Evolutionary conservation across 176 grass and related monocot genomes (phyloP), one percentile per base, ranked within the genome.

Genomic region (Ensete ventricosum): DNA sequence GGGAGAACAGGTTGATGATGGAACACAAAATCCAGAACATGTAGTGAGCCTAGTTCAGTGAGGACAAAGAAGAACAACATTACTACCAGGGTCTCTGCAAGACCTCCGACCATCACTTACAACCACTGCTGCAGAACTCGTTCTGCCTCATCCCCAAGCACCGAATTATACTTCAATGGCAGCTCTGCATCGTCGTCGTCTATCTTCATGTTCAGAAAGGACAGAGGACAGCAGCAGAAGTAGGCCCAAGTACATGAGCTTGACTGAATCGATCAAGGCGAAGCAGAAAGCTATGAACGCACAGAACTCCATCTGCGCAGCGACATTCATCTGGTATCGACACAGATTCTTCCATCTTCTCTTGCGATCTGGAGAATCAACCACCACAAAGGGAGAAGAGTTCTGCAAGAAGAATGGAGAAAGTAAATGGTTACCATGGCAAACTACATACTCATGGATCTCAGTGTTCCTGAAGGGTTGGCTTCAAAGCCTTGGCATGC

Each of bases 1-100:
- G 94, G 94, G 94, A 97, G 74, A 88, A 86, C 54, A 85, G 94
- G 49, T 34, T 97, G 71, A 88, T 97, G 71, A 88, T 97, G 85
- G 94, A 93, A 82, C 85, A 92, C 64, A 88, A 93, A 21, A 78
- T 88, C 14, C 87, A 68, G 52, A 51, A 77, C 84, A 21, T 92
- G 83, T 82, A 88, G 66, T 26, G 93, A 88, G 3, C 83, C 88
- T 0, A 81, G 55, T 76, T 83, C 81, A 17, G 93, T 97, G 9
- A 88, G 88, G 69, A 83, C 93, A 24, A 76, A 80, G 24, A 93
- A 88, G 84, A 97, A 93, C 62, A 79, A 80, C 50, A 79, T 93
- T 76, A 90, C 73, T 50, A 97, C 85, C 13, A 82, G 93, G 49
- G 55, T 97, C 23, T 82, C 87, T 5, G 84, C 80, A n/a, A 92